Base-by-base conservation (phyloP, 495 filamentous ascomycete species). In the Melanomma pulvis-pyrius region DNA sequence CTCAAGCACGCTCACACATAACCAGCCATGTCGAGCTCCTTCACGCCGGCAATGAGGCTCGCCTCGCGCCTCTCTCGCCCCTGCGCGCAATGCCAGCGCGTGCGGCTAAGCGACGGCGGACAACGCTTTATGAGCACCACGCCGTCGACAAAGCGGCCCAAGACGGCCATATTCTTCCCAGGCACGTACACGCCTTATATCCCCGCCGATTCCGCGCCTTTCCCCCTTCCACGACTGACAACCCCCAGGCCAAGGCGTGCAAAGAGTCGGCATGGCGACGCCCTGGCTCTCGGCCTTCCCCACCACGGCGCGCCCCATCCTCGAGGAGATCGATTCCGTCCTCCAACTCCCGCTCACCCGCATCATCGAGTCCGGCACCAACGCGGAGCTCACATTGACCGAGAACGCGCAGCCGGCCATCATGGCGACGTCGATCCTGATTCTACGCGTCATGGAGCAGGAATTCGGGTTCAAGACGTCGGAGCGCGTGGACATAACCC, bases 331-430 rank as follows among this genome's bases (percentile, higher is more conserved):
- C 77, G 93, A 98, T 79, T 74, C 82, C 47, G 83, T 85, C 2
- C 80, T 97, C 64, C 81, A 87, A 48, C 83, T 87, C 67, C 75
- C 79, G 1, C 79, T 97, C 26, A 90, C 91, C 34, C 79, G 81
- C n/a, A 83, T 93, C 59, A 97, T 98, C 69, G 83, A 85, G 34
- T 79, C 90, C 0, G 93, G 94, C 0, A 90, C 94, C 0, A 88
- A 87, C 67, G 83, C 84, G 22, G 79, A 79, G 21, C 83, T 98
- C 61, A 93, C 90, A 39, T 83, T 84, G 52, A 97, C 94, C 13
- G 86, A 88, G 62, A 91, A 96, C 72, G 89, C 94, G 11, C 94
- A 98, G 76, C 94, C 94, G 0, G 93, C 94, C 51, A 94, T 98
- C 75, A 93, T 98, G 89, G 90, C 93, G 15, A 92, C 92, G 5